Conservation (phyloP, 2,329 filamentous ascomycete species). For the Penicillium sp. region DNA sequence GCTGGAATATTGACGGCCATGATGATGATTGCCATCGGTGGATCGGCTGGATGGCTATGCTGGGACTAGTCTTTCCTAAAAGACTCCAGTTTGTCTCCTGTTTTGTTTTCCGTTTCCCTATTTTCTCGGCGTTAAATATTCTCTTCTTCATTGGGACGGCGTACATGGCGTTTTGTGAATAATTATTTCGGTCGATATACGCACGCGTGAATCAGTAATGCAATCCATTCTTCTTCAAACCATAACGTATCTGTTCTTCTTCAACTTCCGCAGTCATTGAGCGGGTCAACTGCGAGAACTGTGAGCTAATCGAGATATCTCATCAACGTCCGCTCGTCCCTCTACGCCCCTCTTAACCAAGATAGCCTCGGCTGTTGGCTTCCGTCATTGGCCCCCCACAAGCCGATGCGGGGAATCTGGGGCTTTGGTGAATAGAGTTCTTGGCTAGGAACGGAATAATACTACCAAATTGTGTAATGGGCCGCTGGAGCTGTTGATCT, state of each 20-base stretch:
- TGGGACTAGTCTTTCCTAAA: constrained; percentile 36
- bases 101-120: too few species aligned
- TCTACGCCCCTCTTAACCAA: not conserved
- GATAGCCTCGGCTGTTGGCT: not conserved
- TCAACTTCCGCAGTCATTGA: not conserved
- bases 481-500: not conserved
- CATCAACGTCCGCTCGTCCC: too few species aligned
- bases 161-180: constrained; percentile 1
- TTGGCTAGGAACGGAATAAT: not conserved
- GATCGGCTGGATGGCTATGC: constrained; percentile 43
- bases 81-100: too few species aligned
- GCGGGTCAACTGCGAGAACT: too few species aligned
- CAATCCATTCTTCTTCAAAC: not conserved
- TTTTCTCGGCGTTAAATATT: not conserved
- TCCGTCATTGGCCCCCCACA: not conserved
- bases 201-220: not conserved
- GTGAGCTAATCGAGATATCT: too few species aligned
- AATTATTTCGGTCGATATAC: not conserved
- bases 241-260: not conserved
- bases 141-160: not conserved
- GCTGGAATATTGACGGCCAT: constrained; percentile 49
- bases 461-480: constrained; percentile 1
- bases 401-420: constrained; percentile 1
- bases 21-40: constrained; percentile 38
- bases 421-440: not conserved